Evolutionary conservation across 306 rosid species (phyloP).

Genomic region (Carpinus fangiana): DNA sequence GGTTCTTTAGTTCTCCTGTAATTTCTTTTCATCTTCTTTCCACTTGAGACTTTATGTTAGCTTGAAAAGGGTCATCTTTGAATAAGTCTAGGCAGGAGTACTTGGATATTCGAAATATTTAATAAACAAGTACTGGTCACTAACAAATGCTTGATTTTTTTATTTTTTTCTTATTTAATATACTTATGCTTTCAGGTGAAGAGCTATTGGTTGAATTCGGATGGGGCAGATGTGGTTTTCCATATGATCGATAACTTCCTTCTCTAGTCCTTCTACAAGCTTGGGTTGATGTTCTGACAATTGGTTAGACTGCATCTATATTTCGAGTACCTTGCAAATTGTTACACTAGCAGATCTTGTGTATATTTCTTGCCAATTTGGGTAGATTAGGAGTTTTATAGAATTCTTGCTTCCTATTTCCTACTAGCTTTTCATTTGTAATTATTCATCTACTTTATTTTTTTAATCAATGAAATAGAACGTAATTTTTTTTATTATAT

Average conservation of each 20-base stretch:
- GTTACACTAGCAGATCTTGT: conserved; percentile 25
- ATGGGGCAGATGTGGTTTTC: conserved; percentile 87
- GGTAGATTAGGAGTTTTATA: conserved; percentile 19
- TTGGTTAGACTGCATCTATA: conserved; percentile 23
- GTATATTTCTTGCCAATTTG: conserved; percentile 22
- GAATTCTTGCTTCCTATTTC: conserved; percentile 23
- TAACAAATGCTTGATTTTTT: conserved; percentile 12
- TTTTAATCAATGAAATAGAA: not conserved
- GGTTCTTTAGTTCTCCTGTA: not conserved
- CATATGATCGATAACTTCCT: conserved; percentile 89
- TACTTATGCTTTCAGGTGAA: conserved; percentile 66
- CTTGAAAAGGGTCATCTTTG: not conserved
- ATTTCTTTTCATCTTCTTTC: not conserved
- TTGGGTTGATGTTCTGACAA: conserved; percentile 24
- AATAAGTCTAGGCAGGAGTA: not conserved
- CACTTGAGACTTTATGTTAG: not conserved
- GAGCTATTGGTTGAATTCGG: conserved; percentile 88
- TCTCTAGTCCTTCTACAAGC: conserved; percentile 35
- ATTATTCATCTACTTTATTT: not conserved
- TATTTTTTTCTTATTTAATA: not conserved
- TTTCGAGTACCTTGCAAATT: conserved; percentile 19
- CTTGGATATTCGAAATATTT: not conserved
- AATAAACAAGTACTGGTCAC: conserved; percentile 1
- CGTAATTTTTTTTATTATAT: not conserved
- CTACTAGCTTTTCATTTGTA: conserved; percentile 8